phyloP scores from a whole-genome alignment of 2,329 filamentous ascomycete species.

The Colletotrichum shisoi region DNA sequence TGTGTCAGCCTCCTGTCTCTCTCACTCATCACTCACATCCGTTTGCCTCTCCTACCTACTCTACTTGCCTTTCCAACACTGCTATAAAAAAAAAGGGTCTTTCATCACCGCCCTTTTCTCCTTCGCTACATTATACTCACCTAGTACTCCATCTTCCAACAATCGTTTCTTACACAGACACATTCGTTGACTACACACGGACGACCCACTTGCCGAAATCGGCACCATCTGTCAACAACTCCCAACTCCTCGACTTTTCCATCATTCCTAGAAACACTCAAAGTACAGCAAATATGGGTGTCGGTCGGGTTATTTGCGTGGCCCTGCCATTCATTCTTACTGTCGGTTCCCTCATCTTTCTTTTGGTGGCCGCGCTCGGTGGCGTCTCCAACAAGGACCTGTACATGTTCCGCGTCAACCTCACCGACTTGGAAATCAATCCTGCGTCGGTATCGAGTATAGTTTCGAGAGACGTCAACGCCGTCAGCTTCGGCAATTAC shows the following conservation, averaged over 20 bases:
- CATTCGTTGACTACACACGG: conserved; percentile 27
- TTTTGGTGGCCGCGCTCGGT: conserved; percentile 65
- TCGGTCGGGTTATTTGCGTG: conserved; percentile 85
- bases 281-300: conserved; percentile 58
- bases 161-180: conserved; percentile 17
- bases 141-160: conserved; percentile 12
- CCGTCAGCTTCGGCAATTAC: conserved; percentile 50
- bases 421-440: conserved; percentile 65
- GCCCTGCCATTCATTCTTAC: conserved; percentile 85
- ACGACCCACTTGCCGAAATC: conserved; percentile 23
- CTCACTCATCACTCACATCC: conserved; percentile 29
- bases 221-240: conserved; percentile 8
- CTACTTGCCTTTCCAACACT: background rate
- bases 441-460: conserved; percentile 47
- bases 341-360: conserved; percentile 75
- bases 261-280: conserved; percentile 30
- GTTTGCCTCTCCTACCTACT: conserved; percentile 8
- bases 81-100: conserved; percentile 9
- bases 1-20: conserved; percentile 13
- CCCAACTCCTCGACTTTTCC: background rate
- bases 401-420: conserved; percentile 68
- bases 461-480: conserved; percentile 39
- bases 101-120: conserved; percentile 10
- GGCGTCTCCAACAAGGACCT: conserved; percentile 65
- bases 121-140: conserved; percentile 6